A percentile compares a stretch with the other conserved stretches of the same genome.
These are phyloP conservation scores for Hanseniaspora lachancei DNA, from an alignment of 805 yeast species.

Conservation along the genomic window DNA sequence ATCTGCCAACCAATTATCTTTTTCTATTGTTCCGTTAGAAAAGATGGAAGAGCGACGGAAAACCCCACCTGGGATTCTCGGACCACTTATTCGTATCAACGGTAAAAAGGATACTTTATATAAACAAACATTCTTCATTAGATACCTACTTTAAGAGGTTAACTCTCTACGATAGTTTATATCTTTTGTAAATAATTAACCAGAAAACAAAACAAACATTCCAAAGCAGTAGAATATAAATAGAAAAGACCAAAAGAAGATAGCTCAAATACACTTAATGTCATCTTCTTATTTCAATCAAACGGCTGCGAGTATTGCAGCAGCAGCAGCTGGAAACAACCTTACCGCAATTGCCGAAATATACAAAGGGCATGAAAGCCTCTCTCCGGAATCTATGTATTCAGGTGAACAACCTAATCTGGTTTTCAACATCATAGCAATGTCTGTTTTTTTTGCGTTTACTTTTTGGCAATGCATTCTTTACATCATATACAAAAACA, in stretches of 20 bases:
- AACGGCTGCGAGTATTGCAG: constrained; percentile 7
- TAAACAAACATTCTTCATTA: no score
- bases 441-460: constrained; percentile 41
- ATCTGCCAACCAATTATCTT: no score
- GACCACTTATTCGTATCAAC: no score
- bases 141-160: no score
- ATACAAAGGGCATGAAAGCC: constrained; percentile 18
- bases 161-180: no score
- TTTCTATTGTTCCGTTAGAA: no score
- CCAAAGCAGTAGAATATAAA: no score
- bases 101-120: no score
- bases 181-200: no score
- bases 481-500: constrained; percentile 38
- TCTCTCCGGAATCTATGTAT: constrained; percentile 16
- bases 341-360: background rate
- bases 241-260: background rate
- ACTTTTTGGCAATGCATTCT: constrained; percentile 32
- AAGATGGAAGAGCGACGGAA: no score
- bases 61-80: no score
- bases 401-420: constrained; percentile 36
- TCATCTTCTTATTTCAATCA: background rate
- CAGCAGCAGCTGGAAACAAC: background rate
- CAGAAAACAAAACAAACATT: no score
- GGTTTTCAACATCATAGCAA: constrained; percentile 47
- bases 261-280: background rate